These are phyloP conservation scores for Breynia disticha DNA, from an alignment of 441 rosid species.

Conservation along the genomic window DNA sequence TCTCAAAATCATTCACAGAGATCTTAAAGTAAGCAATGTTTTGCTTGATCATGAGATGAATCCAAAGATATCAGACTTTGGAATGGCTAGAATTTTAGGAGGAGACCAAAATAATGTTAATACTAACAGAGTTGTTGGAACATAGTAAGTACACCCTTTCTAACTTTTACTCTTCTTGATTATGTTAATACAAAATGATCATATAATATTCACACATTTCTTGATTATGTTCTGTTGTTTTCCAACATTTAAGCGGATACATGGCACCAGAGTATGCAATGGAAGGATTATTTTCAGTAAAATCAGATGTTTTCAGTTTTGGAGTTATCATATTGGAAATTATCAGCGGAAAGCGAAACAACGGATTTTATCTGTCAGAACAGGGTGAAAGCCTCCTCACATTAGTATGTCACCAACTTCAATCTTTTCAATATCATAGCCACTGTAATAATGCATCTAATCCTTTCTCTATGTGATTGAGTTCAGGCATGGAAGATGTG, in stretches of 20 bases:
- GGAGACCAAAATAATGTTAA: constrained; percentile 15
- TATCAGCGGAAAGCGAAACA: not conserved
- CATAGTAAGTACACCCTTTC: constrained; percentile 3
- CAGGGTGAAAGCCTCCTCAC: not conserved
- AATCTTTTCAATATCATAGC: not conserved
- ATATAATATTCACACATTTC: not conserved
- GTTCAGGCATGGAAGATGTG: constrained; percentile 11
- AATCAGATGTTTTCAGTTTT: constrained; percentile 4
- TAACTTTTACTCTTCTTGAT: too few species aligned
- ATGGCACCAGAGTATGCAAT: constrained; percentile 17
- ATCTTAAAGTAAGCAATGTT: constrained; percentile 15
- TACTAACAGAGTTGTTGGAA: constrained; percentile 19
- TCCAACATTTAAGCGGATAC: too few species aligned
- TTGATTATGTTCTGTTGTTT: not conserved
- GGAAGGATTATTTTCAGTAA: not conserved
- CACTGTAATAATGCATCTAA: too few species aligned
- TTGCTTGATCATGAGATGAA: constrained; percentile 16
- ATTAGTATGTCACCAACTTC: not conserved
- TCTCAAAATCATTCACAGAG: constrained; percentile 9
- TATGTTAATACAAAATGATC: not conserved
- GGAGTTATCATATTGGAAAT: not conserved
- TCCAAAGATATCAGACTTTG: constrained; percentile 15
- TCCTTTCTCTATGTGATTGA: not conserved
- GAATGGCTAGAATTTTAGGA: constrained; percentile 14
- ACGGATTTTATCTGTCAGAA: not conserved